Base-by-base conservation (phyloP, 768 basidiomycete species). In the Gymnopilus dilepis region DNA sequence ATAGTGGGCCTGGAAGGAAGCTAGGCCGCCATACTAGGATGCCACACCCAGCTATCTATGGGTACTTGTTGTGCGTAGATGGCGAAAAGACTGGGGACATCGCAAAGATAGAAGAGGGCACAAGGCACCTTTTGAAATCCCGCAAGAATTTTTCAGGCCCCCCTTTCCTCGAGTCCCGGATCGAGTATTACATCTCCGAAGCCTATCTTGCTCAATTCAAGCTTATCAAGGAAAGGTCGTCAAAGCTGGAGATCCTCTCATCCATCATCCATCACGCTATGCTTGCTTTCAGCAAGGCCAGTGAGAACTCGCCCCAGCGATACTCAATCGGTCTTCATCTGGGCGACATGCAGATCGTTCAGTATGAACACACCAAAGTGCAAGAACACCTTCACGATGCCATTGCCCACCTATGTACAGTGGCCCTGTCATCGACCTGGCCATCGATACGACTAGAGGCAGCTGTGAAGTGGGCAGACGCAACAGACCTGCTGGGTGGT, bases 131-230 rank as follows among this genome's bases (percentile, higher is more conserved):
- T n/a, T 5, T 11, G 22, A 58, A 19, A 21, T 58, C 56, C 7
- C 26, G 56, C 9, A 58, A 58, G 43, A 24, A 15, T n/a, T 58
- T 47, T 34, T 58, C 56, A 7, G 56, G 56, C 6, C 42, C 56
- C 11, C 42, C 13, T 15, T 43, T 47, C 7, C 21, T 58, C 12
- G 56, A 58, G 34, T 58, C 56, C 21, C 42, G 43, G 13, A 37
- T 58, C 30, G 56, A 58, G 22, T 47, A 48, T 30, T 58, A 58
- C 24, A 42, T 58, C 56, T 58, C 56, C 17, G 34, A 58, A 43
- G 42, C 42, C 19, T 24, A 47, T 11, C 31, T 48, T 21, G 26
- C 26, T 26, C 43, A 47, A 22, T 47, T 47, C 19, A 22, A 47
- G 21, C 21, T 47, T 21, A 47, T 1, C 43, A 22, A 47, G 15